Conservation (phyloP, 176 grass and related monocot species). For the Canna indica region DNA sequence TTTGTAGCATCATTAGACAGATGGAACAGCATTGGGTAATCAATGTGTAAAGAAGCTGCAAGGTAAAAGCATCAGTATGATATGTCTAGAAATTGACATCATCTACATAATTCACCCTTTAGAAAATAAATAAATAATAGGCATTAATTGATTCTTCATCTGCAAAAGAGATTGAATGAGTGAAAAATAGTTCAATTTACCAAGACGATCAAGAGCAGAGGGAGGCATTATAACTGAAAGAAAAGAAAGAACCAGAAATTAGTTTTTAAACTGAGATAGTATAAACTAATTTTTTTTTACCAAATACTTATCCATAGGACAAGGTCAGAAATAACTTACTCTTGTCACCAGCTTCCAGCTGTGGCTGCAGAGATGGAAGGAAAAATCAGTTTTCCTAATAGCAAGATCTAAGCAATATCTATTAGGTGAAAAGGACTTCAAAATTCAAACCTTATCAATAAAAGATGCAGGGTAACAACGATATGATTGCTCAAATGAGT, state of each 20-base stretch:
- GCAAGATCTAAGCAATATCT: constrained; percentile 15
- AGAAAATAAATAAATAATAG: not conserved
- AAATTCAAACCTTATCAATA: constrained; percentile 64
- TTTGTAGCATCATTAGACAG: constrained; percentile 53
- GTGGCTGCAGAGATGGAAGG: constrained; percentile 45
- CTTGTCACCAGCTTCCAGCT: constrained; percentile 79
- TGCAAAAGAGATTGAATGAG: not conserved
- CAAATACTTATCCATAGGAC: not conserved
- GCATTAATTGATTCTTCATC: no score
- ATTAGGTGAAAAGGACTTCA: constrained; percentile 1
- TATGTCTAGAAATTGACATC: not conserved
- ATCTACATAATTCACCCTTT: not conserved
- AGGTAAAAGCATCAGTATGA: constrained; percentile 13
- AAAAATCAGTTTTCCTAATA: constrained; percentile 8
- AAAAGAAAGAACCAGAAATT: constrained; percentile 18
- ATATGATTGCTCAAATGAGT: constrained; percentile 63
- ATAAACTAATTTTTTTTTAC: not conserved
- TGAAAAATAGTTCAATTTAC: constrained; percentile 27
- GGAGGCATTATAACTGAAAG: constrained; percentile 81
- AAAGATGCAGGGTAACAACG: constrained; percentile 73
- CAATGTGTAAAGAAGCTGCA: constrained; percentile 67
- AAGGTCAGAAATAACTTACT: constrained; percentile 18
- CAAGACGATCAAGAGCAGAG: constrained; percentile 82
- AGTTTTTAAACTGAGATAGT: not conserved
- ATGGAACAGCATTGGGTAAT: constrained; percentile 93